phyloP scores from a whole-genome alignment of 2,329 filamentous ascomycete species.

The Tolypocladium tundrense region DNA sequence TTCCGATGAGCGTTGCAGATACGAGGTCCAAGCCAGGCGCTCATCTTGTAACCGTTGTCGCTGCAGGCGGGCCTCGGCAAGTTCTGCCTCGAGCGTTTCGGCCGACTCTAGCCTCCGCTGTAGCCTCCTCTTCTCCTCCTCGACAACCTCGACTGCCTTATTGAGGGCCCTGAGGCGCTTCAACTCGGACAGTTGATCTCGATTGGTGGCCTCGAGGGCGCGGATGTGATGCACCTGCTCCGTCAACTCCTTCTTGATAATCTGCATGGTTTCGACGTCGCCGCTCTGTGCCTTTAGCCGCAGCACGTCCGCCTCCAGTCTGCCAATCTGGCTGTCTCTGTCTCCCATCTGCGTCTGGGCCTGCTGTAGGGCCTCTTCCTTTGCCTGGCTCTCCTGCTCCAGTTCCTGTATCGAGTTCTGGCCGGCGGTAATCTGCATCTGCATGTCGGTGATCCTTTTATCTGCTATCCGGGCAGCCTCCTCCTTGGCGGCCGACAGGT shows the following conservation, averaged over 20 bases:
- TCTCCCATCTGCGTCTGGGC: slow-evolving; percentile 58
- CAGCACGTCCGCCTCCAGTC: slow-evolving; percentile 74
- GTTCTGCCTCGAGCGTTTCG: slow-evolving; percentile 62
- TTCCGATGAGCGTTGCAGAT: slow-evolving; percentile 59
- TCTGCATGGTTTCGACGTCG: slow-evolving; percentile 72
- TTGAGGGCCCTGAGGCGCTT: slow-evolving; percentile 71
- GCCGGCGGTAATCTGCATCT: slow-evolving; percentile 37
- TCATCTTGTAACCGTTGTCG: slow-evolving; percentile 85
- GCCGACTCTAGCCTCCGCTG: slow-evolving; percentile 69
- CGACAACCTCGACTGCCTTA: slow-evolving; percentile 84
- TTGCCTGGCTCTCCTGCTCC: slow-evolving; percentile 45
- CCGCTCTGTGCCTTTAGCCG: slow-evolving; percentile 77
- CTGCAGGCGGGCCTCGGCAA: slow-evolving; percentile 71
- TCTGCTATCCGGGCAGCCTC: slow-evolving; percentile 57
- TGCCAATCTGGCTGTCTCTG: slow-evolving; percentile 60
- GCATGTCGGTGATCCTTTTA: slow-evolving; percentile 43
- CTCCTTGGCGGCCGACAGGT: slow-evolving; percentile 51
- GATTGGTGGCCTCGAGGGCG: slow-evolving; percentile 67
- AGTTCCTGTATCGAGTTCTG: slow-evolving; percentile 44
- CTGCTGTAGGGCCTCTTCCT: slow-evolving; percentile 45
- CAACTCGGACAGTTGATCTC: slow-evolving; percentile 70
- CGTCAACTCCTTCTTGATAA: slow-evolving; percentile 79
- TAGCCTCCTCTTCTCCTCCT: slow-evolving; percentile 84
- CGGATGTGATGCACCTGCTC: slow-evolving; percentile 91
- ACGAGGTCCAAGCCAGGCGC: slow-evolving; percentile 73